Base-by-base conservation (phyloP, 192 early-diverging fungal genomes). In the Gryganskiella cystojenkinii region DNA sequence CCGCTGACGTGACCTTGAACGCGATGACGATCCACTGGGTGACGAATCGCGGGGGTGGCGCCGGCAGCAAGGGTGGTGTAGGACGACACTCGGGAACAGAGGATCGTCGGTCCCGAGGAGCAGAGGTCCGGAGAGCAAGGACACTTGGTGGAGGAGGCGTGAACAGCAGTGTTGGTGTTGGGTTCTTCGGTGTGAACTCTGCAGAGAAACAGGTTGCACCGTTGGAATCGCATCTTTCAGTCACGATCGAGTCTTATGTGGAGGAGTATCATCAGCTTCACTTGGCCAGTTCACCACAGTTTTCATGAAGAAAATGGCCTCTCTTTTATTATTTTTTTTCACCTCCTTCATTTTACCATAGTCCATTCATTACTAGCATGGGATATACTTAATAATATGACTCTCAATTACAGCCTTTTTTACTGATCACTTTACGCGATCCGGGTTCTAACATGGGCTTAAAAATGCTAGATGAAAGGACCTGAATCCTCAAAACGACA, bases 1-100 rank as follows among this genome's bases (percentile, higher is more conserved):
- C 79, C 11, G 28, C 83, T 19, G 84, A 86, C 50, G 82, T 86
- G 11, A 83, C 82, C 0, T 43, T 86, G n/a, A 86, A 83, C 47
- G 70, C 79, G 7, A 50, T 63, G 11, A 78, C 79, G 13, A 75
- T 86, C 40, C 82, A 83, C 42, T 86, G 84, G 84, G 82, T 86
- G 22, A 84, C 79, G 1, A 65, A 61, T 2, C 40, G 65, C 13
- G 60, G 53, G 5, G 42, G 42, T 42, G 33, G 14, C 19, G 33
- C 31, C 33, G 34, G 55, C n/a, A 33, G 20, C 13, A 40, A 9
- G 5, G 20, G 19, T 0, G n/a, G 55, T 8, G 50, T n/a, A n/a
- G n/a, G n/a, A n/a, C n/a, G n/a, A n/a, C n/a, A n/a, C n/a, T n/a
- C n/a, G n/a, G n/a, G n/a, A n/a, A n/a, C n/a, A n/a, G n/a, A 2